phyloP scores from a whole-genome alignment of 345 rosid species.

The Lepidium didymum region DNA sequence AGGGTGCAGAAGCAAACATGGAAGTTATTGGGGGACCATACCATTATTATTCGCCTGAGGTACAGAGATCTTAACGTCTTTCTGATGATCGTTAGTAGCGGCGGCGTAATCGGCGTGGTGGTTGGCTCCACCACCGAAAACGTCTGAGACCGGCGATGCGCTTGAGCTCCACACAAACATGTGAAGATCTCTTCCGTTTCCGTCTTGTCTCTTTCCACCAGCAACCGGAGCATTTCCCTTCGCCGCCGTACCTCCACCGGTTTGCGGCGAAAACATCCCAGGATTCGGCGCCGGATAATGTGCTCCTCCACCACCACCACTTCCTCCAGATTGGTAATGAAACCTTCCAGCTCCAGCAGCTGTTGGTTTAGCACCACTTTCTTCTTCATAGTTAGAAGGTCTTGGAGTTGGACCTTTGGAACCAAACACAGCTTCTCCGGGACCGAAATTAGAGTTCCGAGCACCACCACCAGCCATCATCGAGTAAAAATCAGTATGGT shows the following conservation, averaged over 20 bases:
- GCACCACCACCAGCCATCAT: slow-evolving; percentile 31
- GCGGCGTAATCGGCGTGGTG: slow-evolving; percentile 20
- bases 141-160: slow-evolving; percentile 93
- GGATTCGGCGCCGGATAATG: slow-evolving; percentile 97
- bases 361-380: slow-evolving; percentile 23
- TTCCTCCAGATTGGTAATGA: slow-evolving; percentile 35
- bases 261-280: slow-evolving; percentile 73
- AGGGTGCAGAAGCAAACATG: background rate
- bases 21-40: slow-evolving; percentile 16
- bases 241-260: slow-evolving; percentile 15
- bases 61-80: slow-evolving; percentile 66
- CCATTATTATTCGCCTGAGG: slow-evolving; percentile 75
- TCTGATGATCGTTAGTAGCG: slow-evolving; percentile 40
- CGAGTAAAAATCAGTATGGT: slow-evolving; percentile 40
- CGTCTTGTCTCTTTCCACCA: slow-evolving; percentile 39
- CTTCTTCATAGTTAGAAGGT: slow-evolving; percentile 85
- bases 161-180: slow-evolving; percentile 99
- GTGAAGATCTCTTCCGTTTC: slow-evolving; percentile 69
- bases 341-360: slow-evolving; percentile 36
- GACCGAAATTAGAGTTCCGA: slow-evolving; percentile 74
- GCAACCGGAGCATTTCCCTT: slow-evolving; percentile 26
- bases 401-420: slow-evolving; percentile 81
- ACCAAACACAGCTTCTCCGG: slow-evolving; percentile 52
- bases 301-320: slow-evolving; percentile 41
- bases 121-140: slow-evolving; percentile 47